phyloP scores from a whole-genome alignment of 169 alveolate genomes.

The Cryptosporidium tyzzeri region DNA sequence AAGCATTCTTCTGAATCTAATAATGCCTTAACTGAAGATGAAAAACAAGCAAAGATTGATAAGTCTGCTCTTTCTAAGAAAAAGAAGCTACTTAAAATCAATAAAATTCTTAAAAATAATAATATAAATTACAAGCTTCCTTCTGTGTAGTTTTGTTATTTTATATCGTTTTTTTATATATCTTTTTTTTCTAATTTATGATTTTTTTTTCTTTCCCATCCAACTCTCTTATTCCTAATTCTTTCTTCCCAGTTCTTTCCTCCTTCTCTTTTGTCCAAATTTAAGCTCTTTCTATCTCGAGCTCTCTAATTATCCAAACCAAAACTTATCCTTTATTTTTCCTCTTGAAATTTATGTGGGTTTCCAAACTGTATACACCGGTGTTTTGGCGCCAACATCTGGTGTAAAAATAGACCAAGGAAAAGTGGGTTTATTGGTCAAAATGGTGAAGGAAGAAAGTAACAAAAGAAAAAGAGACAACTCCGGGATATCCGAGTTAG shows the following conservation, averaged over 20 bases:
- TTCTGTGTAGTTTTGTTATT: background rate
- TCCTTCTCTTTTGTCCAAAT: background rate
- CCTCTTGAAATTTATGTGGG: background rate
- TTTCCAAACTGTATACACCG: background rate
- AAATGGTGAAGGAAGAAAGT: background rate
- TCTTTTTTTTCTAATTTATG: background rate
- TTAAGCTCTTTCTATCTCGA: no score
- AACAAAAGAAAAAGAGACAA: background rate
- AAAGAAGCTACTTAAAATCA: conserved; percentile 46
- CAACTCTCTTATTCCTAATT: no score
- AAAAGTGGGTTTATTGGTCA: background rate
- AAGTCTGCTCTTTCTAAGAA: background rate
- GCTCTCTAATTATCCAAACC: no score
- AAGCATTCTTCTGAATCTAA: background rate
- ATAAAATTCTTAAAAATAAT: background rate
- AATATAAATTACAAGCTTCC: conserved; percentile 30
- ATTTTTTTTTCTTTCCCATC: background rate
- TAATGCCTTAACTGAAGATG: background rate
- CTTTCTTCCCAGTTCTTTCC: background rate
- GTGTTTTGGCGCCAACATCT: conserved; percentile 1
- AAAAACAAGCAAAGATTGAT: background rate
- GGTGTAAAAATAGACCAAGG: background rate
- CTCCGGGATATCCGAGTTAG: background rate
- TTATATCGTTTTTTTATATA: background rate
- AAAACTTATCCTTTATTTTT: background rate